phyloP scores from a whole-genome alignment of 2,329 filamentous ascomycete genomes.

The Hysterium pulicare region DNA sequence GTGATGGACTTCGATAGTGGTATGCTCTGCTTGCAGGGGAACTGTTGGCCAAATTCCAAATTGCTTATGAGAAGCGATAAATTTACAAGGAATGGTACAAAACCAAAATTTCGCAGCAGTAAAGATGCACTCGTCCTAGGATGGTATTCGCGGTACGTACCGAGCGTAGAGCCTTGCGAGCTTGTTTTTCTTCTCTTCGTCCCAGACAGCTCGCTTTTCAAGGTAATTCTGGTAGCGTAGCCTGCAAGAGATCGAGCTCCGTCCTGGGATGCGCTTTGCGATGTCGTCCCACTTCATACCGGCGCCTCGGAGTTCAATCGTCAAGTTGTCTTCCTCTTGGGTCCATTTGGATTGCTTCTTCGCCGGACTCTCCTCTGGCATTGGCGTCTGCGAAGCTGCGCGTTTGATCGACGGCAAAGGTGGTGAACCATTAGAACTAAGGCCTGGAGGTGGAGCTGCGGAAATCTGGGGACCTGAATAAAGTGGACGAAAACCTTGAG shows the following conservation, averaged over 20 bases:
- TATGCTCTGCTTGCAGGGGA: neutral
- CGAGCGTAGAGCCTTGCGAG: slow-evolving; percentile 91
- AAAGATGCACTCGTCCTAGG: neutral
- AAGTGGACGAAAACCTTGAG: slow-evolving; percentile 34
- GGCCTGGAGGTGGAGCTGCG: slow-evolving; percentile 17
- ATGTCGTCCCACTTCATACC: slow-evolving; percentile 99
- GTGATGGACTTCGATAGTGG: neutral
- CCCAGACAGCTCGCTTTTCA: slow-evolving; percentile 89
- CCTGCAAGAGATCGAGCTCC: slow-evolving; percentile 90
- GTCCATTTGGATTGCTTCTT: slow-evolving; percentile 87
- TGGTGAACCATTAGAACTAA: slow-evolving; percentile 30
- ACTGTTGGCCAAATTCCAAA: slow-evolving; percentile 1
- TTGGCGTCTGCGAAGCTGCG: slow-evolving; percentile 35
- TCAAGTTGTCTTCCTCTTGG: slow-evolving; percentile 84
- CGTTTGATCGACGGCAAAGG: slow-evolving; percentile 33
- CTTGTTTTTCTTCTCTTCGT: slow-evolving; percentile 97
- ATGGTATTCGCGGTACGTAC: slow-evolving; percentile 47
- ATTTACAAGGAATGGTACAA: neutral
- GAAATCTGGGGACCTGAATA: slow-evolving; percentile 41
- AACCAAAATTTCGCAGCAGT: slow-evolving; percentile 8
- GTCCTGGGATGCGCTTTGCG: slow-evolving; percentile 81
- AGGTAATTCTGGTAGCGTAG: slow-evolving; percentile 97
- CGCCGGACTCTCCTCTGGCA: slow-evolving; percentile 35
- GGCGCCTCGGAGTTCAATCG: slow-evolving; percentile 83
- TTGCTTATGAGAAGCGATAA: neutral